Conservation (phyloP, 805 yeast species). For the Blastobotrys americana region DNA sequence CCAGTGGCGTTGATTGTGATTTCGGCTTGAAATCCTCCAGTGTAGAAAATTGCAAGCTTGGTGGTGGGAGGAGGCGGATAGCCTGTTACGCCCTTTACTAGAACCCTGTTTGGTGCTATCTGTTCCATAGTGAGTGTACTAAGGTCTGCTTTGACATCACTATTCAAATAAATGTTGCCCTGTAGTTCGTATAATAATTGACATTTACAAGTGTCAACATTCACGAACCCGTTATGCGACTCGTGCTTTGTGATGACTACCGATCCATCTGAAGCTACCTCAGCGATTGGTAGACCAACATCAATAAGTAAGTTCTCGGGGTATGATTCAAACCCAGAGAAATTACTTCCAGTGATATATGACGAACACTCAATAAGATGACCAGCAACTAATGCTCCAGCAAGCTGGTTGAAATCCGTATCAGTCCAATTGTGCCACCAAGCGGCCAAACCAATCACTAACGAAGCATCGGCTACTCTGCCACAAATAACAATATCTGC, state of each 20-base stretch:
- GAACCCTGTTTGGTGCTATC: constrained; percentile 1
- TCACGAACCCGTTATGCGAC: constrained; percentile 17
- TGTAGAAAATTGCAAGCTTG: constrained; percentile 2
- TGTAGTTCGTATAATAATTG: constrained; percentile 25
- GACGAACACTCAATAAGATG: constrained; percentile 23
- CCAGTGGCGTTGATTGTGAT: constrained; percentile 1
- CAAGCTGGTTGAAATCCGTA: constrained; percentile 18
- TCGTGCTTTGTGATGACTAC: constrained; percentile 22
- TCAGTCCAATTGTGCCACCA: constrained; percentile 23
- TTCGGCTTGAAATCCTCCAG: constrained; percentile 1
- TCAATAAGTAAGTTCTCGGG: constrained; percentile 13
- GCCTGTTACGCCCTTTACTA: constrained; percentile 1
- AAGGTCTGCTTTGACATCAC: constrained; percentile 22
- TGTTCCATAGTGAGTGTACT: constrained; percentile 10
- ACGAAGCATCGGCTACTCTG: constrained; percentile 21
- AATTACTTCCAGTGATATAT: constrained; percentile 22
- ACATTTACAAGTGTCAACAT: constrained; percentile 14
- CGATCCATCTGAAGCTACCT: constrained; percentile 17
- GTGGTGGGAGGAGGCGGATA: constrained; percentile 3
- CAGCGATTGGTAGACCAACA: constrained; percentile 22
- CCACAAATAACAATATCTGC: constrained; percentile 23
- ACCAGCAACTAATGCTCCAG: constrained; percentile 23
- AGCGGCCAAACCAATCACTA: constrained; percentile 20
- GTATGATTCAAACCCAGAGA: constrained; percentile 19
- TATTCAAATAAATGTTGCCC: constrained; percentile 22